Base-by-base conservation (phyloP, 2,329 filamentous ascomycete species). In the Colletotrichum incanum region DNA sequence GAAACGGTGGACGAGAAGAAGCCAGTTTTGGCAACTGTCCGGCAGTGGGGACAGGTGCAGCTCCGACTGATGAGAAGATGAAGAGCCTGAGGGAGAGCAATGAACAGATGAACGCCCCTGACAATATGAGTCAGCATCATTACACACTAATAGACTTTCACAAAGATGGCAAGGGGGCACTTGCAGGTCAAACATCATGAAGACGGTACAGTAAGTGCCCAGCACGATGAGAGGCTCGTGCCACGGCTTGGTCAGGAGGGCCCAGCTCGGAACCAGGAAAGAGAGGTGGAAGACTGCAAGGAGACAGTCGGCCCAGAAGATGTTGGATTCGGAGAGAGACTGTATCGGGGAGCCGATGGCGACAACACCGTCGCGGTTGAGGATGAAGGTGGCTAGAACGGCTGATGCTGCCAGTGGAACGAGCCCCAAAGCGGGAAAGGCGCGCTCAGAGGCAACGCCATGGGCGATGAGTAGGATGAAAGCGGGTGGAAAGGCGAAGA, bases 81-180 rank as follows among this genome's bases (percentile, higher is more conserved):
- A 16, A 47, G 20, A 6, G 67, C 23, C 31, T 72, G 65, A 9
- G 65, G 52, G 63, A 86, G 84, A 14, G 84, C 86, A 71, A 74
- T 41, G 31, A 49, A 69, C 9, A 65, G 1, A 39, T 74, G 72
- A 23, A 74, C 64, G 26, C 58, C 70, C 9, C 72, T 74, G 2
- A 16, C 3, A 28, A 23, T 1, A 4, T 1, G 11, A 1, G 58
- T 68, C 16, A 68, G 65, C 26, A 7, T n/a, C n/a, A n/a, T n/a
- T 23, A 9, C 4, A 20, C 28, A 31, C 1, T 1, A 2, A n/a
- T 47, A 34, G 37, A 31, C 8, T 31, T 56, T 6, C 9, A 3
- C 5, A 12, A 5, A 8, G 11, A 8, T 50, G 3, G 8, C 18
- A 41, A 26, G 3, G 14, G 23, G 23, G 12, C 9, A 52, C 74